Percentiles rank a stretch among this genome's conserved stretches.
phyloP scores from a whole-genome alignment of 139 green algal genomes.

The Chlorella sp. region DNA sequence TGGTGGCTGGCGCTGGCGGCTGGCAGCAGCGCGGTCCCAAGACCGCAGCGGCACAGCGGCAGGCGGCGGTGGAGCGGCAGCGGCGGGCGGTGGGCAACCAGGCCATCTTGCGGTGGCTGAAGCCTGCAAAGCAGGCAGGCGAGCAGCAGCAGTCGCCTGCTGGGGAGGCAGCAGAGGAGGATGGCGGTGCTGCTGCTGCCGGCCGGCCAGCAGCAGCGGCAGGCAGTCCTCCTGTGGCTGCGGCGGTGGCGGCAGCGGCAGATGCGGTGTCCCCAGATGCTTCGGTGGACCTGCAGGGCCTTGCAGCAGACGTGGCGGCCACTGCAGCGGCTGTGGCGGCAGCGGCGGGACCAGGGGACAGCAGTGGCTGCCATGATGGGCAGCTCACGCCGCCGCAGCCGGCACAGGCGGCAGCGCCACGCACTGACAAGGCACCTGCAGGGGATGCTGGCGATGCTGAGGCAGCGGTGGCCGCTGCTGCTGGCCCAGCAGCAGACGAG shows the following conservation, averaged over 20 bases:
- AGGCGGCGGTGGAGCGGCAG: neutral
- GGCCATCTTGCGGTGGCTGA: neutral
- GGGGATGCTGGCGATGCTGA: neutral
- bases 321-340: conserved; percentile 17
- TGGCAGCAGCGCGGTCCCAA: conserved; percentile 9
- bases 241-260: neutral
- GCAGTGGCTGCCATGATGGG: neutral
- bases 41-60: neutral
- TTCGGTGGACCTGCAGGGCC: neutral
- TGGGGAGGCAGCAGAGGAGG: too few species aligned
- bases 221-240: neutral
- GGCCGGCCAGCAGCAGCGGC: neutral
- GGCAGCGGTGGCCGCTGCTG: neutral
- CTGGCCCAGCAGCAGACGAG: neutral
- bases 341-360: neutral
- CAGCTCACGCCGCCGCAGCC: conserved; percentile 10
- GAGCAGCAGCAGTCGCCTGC: neutral
- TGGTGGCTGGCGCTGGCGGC: too few species aligned
- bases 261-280: neutral
- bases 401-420: neutral
- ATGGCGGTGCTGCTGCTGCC: neutral
- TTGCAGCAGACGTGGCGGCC: neutral
- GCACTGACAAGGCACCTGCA: neutral
- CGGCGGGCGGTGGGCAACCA: neutral
- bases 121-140: neutral